Base-by-base conservation (phyloP, 1,284 basidiomycete species). In the Ceratobasidium theobromae region DNA sequence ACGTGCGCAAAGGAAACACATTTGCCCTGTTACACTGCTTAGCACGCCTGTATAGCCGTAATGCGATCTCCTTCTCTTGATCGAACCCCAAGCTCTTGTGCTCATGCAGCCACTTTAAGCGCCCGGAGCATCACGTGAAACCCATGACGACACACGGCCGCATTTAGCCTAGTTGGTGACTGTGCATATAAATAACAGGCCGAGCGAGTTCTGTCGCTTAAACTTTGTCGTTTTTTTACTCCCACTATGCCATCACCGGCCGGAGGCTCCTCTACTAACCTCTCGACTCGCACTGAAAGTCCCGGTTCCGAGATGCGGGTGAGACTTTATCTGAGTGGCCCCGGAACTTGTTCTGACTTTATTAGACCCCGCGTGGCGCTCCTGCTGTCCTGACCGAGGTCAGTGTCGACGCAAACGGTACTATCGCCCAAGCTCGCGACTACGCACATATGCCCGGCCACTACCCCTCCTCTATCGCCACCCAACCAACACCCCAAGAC, bases 151-250 rank as follows among this genome's bases (percentile, higher is more conserved):
- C 55, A 60, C n/a, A 30, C 3, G 25, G 18, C 58, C 32, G 11
- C 1, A 35, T 60, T 49, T 28, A 33, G 27, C 23, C 9, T 48
- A 33, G 46, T 62, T 18, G 35, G 58, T 11, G 35, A 30, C 33
- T 30, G 35, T 28, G 58, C 45, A 62, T 62, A 51, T 62, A 62
- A 62, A 62, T 62, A 51, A 43, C 25, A 30, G 49, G 9, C 14
- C n/a, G n/a, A n/a, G n/a, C n/a, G n/a, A n/a, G n/a, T n/a, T n/a
- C n/a, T n/a, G n/a, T n/a, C n/a, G n/a, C n/a, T n/a, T n/a, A n/a
- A n/a, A n/a, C n/a, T n/a, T n/a, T n/a, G n/a, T n/a, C n/a, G n/a
- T n/a, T n/a, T n/a, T n/a, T n/a, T n/a, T n/a, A n/a, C n/a, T 35
- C 55, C 32, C 18, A 41, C 21, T 23, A 58, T 58, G 55, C n/a